These are phyloP conservation scores for Porcisia hertigi DNA, from an alignment of 208 protist genomes.

Conservation along the genomic window DNA sequence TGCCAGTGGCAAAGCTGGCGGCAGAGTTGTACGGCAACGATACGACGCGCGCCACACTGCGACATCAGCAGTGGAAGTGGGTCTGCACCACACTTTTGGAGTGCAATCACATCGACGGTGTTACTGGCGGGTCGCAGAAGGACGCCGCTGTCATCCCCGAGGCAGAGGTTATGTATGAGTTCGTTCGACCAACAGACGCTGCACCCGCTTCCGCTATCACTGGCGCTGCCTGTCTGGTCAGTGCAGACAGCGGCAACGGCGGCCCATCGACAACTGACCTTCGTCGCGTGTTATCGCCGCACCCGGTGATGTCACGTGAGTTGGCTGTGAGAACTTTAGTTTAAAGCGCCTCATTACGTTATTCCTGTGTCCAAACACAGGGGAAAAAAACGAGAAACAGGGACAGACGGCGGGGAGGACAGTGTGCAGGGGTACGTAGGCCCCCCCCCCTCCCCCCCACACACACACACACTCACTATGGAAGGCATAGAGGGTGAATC, in stretches of 20 bases:
- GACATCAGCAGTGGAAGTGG: constrained; percentile 15
- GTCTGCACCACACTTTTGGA: neutral
- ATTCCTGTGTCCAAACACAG: neutral
- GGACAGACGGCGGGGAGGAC: neutral
- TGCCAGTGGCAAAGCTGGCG: constrained; percentile 8
- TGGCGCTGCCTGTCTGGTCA: neutral
- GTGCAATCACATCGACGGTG: neutral
- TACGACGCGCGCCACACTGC: neutral
- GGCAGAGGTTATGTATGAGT: constrained; percentile 3
- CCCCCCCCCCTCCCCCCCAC: neutral
- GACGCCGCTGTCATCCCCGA: neutral
- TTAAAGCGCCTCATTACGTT: neutral
- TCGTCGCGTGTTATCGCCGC: constrained; percentile 16
- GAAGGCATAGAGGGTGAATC: neutral
- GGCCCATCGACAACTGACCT: neutral
- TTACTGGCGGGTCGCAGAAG: neutral
- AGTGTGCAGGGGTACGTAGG: too few species aligned
- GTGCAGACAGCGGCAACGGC: neutral
- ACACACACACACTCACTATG: neutral
- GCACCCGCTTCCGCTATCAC: neutral
- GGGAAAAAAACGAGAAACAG: neutral
- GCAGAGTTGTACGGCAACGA: constrained; percentile 28
- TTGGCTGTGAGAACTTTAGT: constrained; percentile 10
- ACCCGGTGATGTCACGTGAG: constrained; percentile 36
- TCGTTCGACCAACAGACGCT: neutral